A percentile compares a stretch with the other conserved stretches of the same genome.
These are phyloP conservation scores for Aspergillus persii DNA, from an alignment of 2,329 filamentous ascomycete species.

Conservation along the genomic window DNA sequence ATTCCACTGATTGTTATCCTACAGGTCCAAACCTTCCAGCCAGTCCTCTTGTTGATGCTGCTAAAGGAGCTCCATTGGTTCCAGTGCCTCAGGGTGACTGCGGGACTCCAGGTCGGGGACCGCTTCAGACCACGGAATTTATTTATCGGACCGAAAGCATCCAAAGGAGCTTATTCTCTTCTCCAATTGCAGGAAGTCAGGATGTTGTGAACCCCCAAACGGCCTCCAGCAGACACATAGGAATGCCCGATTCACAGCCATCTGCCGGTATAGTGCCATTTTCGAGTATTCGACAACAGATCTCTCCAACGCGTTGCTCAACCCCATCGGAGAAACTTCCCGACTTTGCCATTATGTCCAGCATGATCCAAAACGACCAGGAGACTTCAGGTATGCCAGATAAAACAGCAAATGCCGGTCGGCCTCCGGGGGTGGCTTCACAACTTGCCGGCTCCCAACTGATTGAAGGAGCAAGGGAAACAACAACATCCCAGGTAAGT, in stretches of 20 bases:
- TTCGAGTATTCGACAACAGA: constrained; percentile 25
- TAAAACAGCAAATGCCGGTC: background rate
- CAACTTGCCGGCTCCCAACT: background rate
- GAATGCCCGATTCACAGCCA: constrained; percentile 5
- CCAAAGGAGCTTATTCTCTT: constrained; percentile 8
- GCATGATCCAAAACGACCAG: constrained; percentile 18
- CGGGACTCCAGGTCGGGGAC: background rate
- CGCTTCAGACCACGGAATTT: constrained; percentile 18
- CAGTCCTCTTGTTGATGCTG: background rate
- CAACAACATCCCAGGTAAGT: background rate
- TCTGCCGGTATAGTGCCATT: constrained; percentile 32
- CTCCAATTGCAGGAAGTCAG: constrained; percentile 3
- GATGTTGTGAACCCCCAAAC: background rate
- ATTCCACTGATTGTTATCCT: background rate
- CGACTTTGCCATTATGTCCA: constrained; percentile 31
- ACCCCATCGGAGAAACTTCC: constrained; percentile 21
- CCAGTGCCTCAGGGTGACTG: constrained; percentile 1
- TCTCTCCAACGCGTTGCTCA: constrained; percentile 14
- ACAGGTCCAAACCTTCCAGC: background rate
- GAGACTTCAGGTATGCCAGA: background rate
- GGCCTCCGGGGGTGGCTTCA: background rate
- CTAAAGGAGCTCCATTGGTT: background rate
- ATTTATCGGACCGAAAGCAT: constrained; percentile 19
- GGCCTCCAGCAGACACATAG: background rate
- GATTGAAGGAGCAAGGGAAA: background rate